Percentiles rank a stretch among this genome's conserved stretches.
Evolutionary conservation across 164 flowering plant genomes (phyloP).

Genomic region (Litsea cubeba): DNA sequence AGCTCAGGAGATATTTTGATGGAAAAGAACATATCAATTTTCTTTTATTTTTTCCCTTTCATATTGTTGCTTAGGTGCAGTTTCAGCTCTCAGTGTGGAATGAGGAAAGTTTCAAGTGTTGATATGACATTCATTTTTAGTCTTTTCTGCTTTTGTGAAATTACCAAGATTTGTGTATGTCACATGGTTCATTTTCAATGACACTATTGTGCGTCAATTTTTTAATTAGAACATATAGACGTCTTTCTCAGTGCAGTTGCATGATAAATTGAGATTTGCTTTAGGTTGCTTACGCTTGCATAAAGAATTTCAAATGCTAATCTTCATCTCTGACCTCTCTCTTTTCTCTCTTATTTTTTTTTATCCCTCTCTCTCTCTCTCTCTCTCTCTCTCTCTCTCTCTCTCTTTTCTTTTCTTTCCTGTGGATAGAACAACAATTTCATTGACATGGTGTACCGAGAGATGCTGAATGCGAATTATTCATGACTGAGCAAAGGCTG

Average conservation of each 20-base stretch:
- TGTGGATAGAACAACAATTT: slow-evolving; percentile 64
- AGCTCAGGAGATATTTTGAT: too few species aligned
- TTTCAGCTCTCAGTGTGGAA: too few species aligned
- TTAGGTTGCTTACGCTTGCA: not conserved
- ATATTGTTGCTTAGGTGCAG: too few species aligned
- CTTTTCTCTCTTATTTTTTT: not conserved
- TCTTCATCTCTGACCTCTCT: not conserved
- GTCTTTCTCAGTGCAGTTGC: not conserved
- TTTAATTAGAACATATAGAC: not conserved
- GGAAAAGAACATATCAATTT: too few species aligned
- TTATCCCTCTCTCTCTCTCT: not conserved
- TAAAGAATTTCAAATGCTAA: not conserved
- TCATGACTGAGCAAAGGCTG: slow-evolving; percentile 20
- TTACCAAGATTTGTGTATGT: too few species aligned
- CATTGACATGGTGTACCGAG: slow-evolving; percentile 68
- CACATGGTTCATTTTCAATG: too few species aligned
- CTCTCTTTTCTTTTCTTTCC: not conserved
- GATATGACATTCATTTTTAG: too few species aligned
- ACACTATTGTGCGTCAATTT: too few species aligned
- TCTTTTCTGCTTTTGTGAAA: too few species aligned
- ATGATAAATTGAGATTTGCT: not conserved
- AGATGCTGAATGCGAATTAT: slow-evolving; percentile 48
- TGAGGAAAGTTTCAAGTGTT: too few species aligned
- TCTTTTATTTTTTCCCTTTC: too few species aligned
- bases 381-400: not conserved